These are phyloP conservation scores for Fagopyrum homotropicum DNA, from an alignment of 148 eudicot genomes.

Conservation along the genomic window DNA sequence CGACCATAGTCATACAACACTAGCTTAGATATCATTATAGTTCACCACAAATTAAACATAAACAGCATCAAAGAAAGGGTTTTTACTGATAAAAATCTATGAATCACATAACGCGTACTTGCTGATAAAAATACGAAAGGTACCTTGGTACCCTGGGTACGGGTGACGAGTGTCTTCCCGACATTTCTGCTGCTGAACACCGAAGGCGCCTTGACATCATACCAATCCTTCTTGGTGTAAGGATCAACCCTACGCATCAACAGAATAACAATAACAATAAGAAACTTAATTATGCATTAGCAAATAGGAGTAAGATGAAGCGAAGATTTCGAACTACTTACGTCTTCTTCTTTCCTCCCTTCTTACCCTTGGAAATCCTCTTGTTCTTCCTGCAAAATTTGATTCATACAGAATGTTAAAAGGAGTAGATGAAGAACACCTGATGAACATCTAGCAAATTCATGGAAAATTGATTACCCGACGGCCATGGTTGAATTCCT, in stretches of 20 bases:
- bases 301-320: not conserved
- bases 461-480: not conserved
- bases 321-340: not conserved
- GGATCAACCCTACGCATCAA: not conserved
- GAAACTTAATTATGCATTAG: not conserved
- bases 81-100: not conserved
- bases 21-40: too few relatives aligned
- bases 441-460: too few relatives aligned
- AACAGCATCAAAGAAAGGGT: not conserved
- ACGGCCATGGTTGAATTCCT: conserved; percentile 12
- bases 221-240: conserved; percentile 13
- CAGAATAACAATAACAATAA: not conserved
- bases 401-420: not conserved
- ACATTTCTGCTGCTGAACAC: conserved; percentile 3
- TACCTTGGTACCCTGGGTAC: conserved; percentile 16
- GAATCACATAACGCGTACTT: not conserved
- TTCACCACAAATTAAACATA: not conserved
- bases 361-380: conserved; percentile 14
- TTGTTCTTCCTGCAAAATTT: conserved; percentile 11
- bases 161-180: conserved; percentile 14
- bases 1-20: not conserved
- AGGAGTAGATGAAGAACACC: too few relatives aligned
- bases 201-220: conserved; percentile 13
- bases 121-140: not conserved
- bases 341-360: conserved; percentile 15